phyloP scores from a whole-genome alignment of 2,329 filamentous ascomycete genomes.

The Epichloe gansuensis region DNA sequence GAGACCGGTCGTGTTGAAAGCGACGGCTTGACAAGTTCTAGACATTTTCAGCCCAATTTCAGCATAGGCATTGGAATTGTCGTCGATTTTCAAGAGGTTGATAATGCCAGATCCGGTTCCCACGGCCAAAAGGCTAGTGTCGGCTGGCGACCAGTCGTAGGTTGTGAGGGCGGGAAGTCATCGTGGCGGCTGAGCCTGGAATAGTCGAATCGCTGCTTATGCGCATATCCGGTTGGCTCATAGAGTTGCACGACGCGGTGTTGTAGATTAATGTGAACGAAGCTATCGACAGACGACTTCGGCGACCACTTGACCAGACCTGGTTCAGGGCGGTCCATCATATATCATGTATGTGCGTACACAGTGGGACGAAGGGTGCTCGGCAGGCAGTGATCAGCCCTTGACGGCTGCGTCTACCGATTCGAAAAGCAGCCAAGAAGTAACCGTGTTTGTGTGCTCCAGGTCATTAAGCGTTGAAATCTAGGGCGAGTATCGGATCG shows the following conservation, averaged over 20 bases:
- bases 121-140: conserved; percentile 58
- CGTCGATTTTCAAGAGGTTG: conserved; percentile 60
- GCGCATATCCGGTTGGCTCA: conserved; percentile 47
- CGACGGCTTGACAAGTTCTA: conserved; percentile 68
- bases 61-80: conserved; percentile 51
- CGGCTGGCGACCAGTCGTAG: conserved; percentile 53
- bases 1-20: conserved; percentile 60
- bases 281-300: conserved; percentile 44
- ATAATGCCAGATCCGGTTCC: conserved; percentile 66
- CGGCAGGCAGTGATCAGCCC: background rate
- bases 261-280: conserved; percentile 53
- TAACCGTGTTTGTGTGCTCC: too few species aligned
- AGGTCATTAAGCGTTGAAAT: too few species aligned
- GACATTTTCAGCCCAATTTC: conserved; percentile 63
- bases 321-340: conserved; percentile 47
- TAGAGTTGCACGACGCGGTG: conserved; percentile 52
- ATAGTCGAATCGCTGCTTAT: conserved; percentile 45
- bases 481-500: too few species aligned
- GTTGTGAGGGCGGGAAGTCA: conserved; percentile 52
- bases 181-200: conserved; percentile 45
- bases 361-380: too few species aligned
- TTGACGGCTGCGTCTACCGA: background rate
- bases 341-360: conserved; percentile 18
- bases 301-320: conserved; percentile 57
- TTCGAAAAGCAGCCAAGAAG: background rate